A percentile compares a stretch with the other conserved stretches of the same genome.
Conservation (phyloP, 2,329 filamentous ascomycete species). For the Neocucurbitaria cava region DNA sequence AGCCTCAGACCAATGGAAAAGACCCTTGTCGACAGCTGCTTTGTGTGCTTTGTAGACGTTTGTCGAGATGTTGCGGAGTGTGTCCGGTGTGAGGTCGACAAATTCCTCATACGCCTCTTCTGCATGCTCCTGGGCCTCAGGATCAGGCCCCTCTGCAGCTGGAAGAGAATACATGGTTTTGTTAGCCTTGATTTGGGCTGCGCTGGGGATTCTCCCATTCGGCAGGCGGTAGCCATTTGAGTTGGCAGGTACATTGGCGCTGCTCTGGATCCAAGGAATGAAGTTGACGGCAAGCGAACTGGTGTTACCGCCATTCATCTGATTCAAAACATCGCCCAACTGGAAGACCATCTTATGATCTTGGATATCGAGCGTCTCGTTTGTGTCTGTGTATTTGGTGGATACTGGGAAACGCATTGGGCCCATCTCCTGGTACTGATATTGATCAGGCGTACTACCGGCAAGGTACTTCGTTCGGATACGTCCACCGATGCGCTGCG, state of each 20-base stretch:
- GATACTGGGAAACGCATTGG: constrained; percentile 69
- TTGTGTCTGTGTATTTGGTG: constrained; percentile 57
- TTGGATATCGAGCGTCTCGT: constrained; percentile 64
- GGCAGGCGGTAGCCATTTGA: constrained; percentile 44
- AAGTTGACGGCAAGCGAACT: constrained; percentile 62
- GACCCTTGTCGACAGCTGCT: constrained; percentile 59
- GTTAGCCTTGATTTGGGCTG: constrained; percentile 37
- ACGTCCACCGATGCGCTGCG: constrained; percentile 67
- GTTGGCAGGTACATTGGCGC: constrained; percentile 59
- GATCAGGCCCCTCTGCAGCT: constrained; percentile 20
- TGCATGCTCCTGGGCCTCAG: constrained; percentile 25
- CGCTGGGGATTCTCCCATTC: constrained; percentile 44
- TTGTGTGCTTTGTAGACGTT: constrained; percentile 63
- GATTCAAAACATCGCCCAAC: constrained; percentile 66
- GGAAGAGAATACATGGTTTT: constrained; percentile 26
- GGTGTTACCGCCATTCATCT: constrained; percentile 62
- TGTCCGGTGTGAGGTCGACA: constrained; percentile 24
- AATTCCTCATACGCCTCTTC: constrained; percentile 29
- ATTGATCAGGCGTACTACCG: constrained; percentile 64
- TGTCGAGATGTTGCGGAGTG: constrained; percentile 50
- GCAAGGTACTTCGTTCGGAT: constrained; percentile 69
- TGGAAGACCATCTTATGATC: constrained; percentile 72
- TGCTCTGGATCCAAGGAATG: constrained; percentile 67
- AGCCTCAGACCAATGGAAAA: constrained; percentile 71
- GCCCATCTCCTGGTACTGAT: constrained; percentile 73